Evolutionary conservation across 2,329 filamentous ascomycete genomes (phyloP).

Genomic region (Hymenoscyphus fructigenus): DNA sequence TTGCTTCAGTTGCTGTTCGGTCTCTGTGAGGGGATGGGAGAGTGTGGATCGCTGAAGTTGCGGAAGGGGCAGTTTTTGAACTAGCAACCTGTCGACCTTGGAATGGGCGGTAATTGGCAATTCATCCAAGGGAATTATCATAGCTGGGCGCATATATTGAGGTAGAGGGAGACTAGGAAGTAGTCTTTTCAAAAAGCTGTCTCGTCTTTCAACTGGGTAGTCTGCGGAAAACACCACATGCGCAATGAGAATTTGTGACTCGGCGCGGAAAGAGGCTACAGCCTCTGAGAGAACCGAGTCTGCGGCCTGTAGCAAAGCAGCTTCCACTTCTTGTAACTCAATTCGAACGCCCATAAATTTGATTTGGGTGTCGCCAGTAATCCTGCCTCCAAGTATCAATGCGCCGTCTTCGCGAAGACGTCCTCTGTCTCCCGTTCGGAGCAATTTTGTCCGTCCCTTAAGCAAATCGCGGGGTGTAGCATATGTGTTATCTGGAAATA

Average conservation of each 20-base stretch:
- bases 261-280: constrained; percentile 27
- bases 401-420: constrained; percentile 31
- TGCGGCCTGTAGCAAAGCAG: constrained; percentile 29
- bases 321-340: constrained; percentile 46
- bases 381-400: constrained; percentile 35
- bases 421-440: constrained; percentile 38
- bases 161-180: constrained; percentile 30
- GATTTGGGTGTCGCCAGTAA: constrained; percentile 38
- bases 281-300: constrained; percentile 32
- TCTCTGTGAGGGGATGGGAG: constrained; percentile 3
- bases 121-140: constrained; percentile 30
- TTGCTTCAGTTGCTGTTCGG: constrained; percentile 11
- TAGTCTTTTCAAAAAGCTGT: constrained; percentile 20
- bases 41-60: not conserved
- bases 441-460: constrained; percentile 15
- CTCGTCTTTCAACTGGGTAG: constrained; percentile 13
- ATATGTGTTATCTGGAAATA: constrained; percentile 16
- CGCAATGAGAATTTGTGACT: constrained; percentile 36
- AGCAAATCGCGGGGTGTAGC: constrained; percentile 9
- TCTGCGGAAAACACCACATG: constrained; percentile 35
- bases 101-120: constrained; percentile 36
- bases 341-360: constrained; percentile 43
- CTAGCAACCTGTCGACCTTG: constrained; percentile 37
- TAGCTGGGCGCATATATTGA: constrained; percentile 40
- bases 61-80: constrained; percentile 14